Conservation (phyloP, 1,284 basidiomycete species). For the Paramarasmius palmivorus region DNA sequence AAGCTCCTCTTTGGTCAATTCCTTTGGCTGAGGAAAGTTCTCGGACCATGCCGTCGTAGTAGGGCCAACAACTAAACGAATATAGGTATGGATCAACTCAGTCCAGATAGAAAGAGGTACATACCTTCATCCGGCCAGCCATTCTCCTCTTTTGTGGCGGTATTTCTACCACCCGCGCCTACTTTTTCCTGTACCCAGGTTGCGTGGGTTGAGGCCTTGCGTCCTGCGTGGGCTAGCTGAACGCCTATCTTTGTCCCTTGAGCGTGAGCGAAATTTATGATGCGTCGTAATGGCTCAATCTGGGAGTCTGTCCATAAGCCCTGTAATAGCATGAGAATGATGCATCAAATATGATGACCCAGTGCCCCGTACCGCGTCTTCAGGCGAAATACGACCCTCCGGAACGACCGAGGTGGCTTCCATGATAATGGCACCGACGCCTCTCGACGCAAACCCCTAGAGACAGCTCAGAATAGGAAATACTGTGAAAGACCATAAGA, state of each 20-base stretch:
- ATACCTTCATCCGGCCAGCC: slow-evolving; percentile 66
- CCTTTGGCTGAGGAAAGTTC: slow-evolving; percentile 52
- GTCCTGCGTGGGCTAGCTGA: slow-evolving; percentile 78
- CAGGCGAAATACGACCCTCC: slow-evolving; percentile 76
- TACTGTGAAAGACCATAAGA: not conserved
- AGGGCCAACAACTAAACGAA: slow-evolving; percentile 35
- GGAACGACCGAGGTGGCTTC: slow-evolving; percentile 75
- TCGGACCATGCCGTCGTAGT: slow-evolving; percentile 47
- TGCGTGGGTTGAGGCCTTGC: slow-evolving; percentile 67
- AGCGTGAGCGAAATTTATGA: slow-evolving; percentile 68
- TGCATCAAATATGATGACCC: too few species aligned
- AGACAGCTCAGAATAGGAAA: not conserved
- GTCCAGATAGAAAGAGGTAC: slow-evolving; percentile 12
- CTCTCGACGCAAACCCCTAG: slow-evolving; percentile 58
- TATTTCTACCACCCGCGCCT: slow-evolving; percentile 25
- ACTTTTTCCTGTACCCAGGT: slow-evolving; percentile 54
- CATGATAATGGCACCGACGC: slow-evolving; percentile 63
- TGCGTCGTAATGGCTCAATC: slow-evolving; percentile 59
- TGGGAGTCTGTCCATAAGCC: slow-evolving; percentile 78
- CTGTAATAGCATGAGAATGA: too few species aligned
- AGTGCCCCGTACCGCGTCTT: slow-evolving; percentile 51
- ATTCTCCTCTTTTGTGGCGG: slow-evolving; percentile 39
- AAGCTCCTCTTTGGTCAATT: slow-evolving; percentile 56
- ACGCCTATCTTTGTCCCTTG: slow-evolving; percentile 68
- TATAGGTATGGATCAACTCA: slow-evolving; percentile 14